Percentiles rank a stretch among this genome's conserved stretches.
Conservation (phyloP, 768 basidiomycete genomes). For the Gymnopilus dilepis region DNA sequence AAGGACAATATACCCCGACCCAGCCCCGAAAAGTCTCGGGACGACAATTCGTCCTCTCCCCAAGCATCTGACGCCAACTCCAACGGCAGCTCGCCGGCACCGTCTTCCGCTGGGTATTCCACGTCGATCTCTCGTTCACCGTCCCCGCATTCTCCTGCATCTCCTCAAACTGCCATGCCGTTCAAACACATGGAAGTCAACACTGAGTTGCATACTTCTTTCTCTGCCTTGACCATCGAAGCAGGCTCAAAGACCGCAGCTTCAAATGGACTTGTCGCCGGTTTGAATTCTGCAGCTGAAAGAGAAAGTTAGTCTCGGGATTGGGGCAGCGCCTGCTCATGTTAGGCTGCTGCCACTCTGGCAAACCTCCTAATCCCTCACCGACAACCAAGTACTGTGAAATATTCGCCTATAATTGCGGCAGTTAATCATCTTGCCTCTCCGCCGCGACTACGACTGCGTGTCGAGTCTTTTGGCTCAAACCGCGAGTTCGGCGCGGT, state of each 20-base stretch:
- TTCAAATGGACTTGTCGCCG: constrained; percentile 12
- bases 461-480: neutral
- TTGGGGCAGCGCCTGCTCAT: neutral
- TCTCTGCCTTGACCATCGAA: constrained; percentile 22
- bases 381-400: constrained; percentile 2
- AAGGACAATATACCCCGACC: neutral
- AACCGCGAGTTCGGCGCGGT: constrained; percentile 7
- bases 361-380: neutral
- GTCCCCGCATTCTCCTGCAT: constrained; percentile 42
- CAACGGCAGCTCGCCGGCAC: constrained; percentile 58
- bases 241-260: constrained; percentile 4
- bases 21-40: neutral
- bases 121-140: constrained; percentile 58
- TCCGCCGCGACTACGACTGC: neutral
- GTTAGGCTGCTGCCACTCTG: neutral
- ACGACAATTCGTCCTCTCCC: constrained; percentile 20
- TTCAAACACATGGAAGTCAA: constrained; percentile 22
- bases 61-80: constrained; percentile 37
- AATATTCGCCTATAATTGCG: constrained; percentile 1
- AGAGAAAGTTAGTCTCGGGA: constrained; percentile 13
- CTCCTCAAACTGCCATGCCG: constrained; percentile 39
- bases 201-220: constrained; percentile 19
- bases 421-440: constrained; percentile 3
- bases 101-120: constrained; percentile 62
- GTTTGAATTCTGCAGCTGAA: constrained; percentile 11